Percentiles rank a stretch among this genome's conserved stretches.
Conservation (phyloP, 257 asterid genomes). For the Rehmannia glutinosa region DNA sequence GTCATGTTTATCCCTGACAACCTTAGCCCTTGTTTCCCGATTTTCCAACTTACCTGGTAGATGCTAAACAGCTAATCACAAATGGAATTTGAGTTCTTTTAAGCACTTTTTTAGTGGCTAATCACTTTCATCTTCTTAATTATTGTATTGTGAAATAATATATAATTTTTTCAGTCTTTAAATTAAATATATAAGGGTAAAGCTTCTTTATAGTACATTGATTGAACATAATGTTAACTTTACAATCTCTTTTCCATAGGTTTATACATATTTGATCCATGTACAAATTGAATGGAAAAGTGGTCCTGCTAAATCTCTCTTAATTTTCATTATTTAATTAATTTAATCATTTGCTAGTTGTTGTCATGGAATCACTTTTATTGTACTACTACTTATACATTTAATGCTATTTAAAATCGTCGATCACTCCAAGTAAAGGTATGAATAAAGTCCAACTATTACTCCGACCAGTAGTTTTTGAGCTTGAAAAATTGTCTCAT, state of each 20-base stretch:
- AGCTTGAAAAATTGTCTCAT: no score
- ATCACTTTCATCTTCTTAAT: constrained; percentile 21
- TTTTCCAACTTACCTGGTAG: constrained; percentile 40
- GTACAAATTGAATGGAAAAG: constrained; percentile 5
- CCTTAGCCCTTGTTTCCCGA: constrained; percentile 26
- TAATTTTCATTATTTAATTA: no score
- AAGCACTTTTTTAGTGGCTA: constrained; percentile 21
- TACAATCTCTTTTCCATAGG: neutral
- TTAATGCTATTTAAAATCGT: no score
- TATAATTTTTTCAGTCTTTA: neutral
- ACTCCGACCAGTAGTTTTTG: no score
- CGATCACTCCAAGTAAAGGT: no score
- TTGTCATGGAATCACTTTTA: neutral
- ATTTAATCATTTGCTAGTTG: neutral
- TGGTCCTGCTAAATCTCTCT: neutral
- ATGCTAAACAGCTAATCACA: constrained; percentile 37
- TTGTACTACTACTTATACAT: neutral
- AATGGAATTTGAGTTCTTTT: constrained; percentile 6
- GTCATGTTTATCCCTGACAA: constrained; percentile 42
- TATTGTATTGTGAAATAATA: neutral
- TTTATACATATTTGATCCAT: neutral
- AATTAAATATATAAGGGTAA: neutral
- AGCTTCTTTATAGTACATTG: constrained; percentile 15
- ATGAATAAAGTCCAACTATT: no score
- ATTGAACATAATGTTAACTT: constrained; percentile 10